Conservation (phyloP, 2,329 filamentous ascomycete genomes). For the Diplodia sapinea region DNA sequence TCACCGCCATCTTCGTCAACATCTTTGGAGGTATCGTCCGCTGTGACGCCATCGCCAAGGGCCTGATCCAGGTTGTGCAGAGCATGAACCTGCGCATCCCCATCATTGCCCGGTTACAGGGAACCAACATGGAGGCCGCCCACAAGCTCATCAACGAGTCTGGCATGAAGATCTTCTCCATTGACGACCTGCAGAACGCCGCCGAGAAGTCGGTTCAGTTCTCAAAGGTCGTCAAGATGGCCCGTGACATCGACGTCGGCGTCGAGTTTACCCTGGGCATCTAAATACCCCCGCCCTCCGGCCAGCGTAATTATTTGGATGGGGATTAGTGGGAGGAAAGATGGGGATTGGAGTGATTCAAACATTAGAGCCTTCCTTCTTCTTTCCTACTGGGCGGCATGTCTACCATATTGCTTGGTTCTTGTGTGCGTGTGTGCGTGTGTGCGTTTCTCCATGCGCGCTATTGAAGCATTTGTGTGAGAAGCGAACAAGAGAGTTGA, state of each 20-base stretch:
- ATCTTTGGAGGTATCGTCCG: conserved; percentile 99
- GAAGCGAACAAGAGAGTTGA: conserved; percentile 3
- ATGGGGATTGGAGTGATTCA: not conserved
- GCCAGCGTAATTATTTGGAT: not conserved
- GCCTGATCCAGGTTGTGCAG: conserved; percentile 92
- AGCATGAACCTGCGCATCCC: conserved; percentile 95
- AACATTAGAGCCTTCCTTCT: not conserved
- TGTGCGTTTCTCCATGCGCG: not conserved
- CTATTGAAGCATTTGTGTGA: conserved; percentile 2
- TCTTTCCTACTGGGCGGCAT: conserved; percentile 11
- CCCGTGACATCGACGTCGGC: conserved; percentile 94
- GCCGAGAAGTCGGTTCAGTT: conserved; percentile 99
- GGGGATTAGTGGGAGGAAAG: not conserved
- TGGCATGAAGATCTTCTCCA: conserved; percentile 99
- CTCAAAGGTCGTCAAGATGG: conserved; percentile 99
- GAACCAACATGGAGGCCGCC: conserved; percentile 96
- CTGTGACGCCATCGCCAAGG: conserved; percentile 95
- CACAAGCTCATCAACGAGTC: conserved; percentile 94
- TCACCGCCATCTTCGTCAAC: conserved; percentile 99
- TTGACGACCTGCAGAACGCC: conserved; percentile 95
- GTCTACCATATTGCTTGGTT: conserved; percentile 4
- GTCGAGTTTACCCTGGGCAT: conserved; percentile 73
- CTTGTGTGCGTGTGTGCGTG: not conserved
- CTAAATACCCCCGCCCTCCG: conserved; percentile 55
- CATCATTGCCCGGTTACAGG: conserved; percentile 95